Conservation (phyloP, 2,329 filamentous ascomycete genomes). For the Ophiostoma tasmaniense region DNA sequence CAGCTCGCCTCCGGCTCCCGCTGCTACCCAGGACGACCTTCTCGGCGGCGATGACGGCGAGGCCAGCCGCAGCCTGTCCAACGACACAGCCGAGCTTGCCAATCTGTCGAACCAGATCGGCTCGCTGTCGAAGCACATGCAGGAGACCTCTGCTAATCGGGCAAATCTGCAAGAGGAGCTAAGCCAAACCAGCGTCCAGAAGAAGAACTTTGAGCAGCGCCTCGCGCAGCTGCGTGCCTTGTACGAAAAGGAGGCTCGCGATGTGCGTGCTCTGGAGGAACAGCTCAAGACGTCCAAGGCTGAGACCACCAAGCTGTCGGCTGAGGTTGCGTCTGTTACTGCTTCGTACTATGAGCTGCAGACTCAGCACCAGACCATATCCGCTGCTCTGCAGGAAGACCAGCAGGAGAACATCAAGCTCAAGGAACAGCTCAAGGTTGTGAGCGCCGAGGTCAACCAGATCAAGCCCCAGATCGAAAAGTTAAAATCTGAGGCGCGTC, state of each 20-base stretch:
- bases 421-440: conserved; percentile 77
- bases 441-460: conserved; percentile 74
- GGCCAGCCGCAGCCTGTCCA: conserved; percentile 76
- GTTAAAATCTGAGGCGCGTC: conserved; percentile 79
- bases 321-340: conserved; percentile 73
- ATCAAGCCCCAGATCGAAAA: conserved; percentile 90
- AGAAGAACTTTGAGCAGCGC: conserved; percentile 85
- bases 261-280: conserved; percentile 76
- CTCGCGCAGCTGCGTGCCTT: conserved; percentile 76
- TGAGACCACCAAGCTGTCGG: conserved; percentile 69
- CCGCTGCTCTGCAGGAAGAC: conserved; percentile 69
- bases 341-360: conserved; percentile 73
- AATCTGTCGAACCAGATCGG: conserved; percentile 95
- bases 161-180: conserved; percentile 71
- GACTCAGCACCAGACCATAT: conserved; percentile 69
- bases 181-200: conserved; percentile 72
- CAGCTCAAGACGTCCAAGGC: conserved; percentile 66
- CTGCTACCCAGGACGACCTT: conserved; percentile 57
- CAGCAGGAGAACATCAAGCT: conserved; percentile 79
- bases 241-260: conserved; percentile 89
- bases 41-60: conserved; percentile 87
- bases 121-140: conserved; percentile 85
- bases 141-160: conserved; percentile 80
- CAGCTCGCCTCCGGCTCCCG: conserved; percentile 4
- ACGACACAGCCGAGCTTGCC: conserved; percentile 84